Percentiles rank a stretch among this genome's conserved stretches.
These are phyloP conservation scores for Sclerotinia trifoliorum DNA, from an alignment of 2,329 filamentous ascomycete genomes.

Conservation along the genomic window DNA sequence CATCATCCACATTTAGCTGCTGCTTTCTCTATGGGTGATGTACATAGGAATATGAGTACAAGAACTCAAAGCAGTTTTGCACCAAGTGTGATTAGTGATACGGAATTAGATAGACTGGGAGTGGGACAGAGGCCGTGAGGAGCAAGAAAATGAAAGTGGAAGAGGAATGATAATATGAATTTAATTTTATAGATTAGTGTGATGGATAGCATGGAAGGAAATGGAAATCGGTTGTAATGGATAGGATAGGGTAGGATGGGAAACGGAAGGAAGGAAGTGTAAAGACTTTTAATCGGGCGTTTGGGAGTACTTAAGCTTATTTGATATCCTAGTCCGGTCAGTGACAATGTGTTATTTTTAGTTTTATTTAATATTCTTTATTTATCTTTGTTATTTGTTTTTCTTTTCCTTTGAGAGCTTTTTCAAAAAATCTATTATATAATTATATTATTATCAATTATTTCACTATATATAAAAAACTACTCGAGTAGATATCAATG, in stretches of 20 bases:
- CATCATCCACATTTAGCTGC: not conserved
- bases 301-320: constrained; percentile 42
- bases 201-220: constrained; percentile 20
- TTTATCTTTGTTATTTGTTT: not conserved
- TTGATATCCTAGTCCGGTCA: constrained; percentile 32
- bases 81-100: constrained; percentile 32
- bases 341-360: not conserved
- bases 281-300: constrained; percentile 44
- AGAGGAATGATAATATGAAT: constrained; percentile 10
- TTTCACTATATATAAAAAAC: too few species aligned
- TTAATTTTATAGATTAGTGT: not conserved
- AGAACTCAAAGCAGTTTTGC: constrained; percentile 29
- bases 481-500: too few species aligned
- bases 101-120: constrained; percentile 32
- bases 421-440: too few species aligned
- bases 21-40: not conserved
- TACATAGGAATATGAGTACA: constrained; percentile 28
- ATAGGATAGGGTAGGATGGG: constrained; percentile 38
- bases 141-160: too few species aligned
- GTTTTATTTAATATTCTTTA: not conserved
- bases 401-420: too few species aligned
- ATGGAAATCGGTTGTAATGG: constrained; percentile 38
- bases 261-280: constrained; percentile 31
- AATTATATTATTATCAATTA: too few species aligned
- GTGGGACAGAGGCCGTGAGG: constrained; percentile 24